These are phyloP conservation scores for Sporodiniella umbellata DNA, from an alignment of 371 early-diverging fungal genomes.

Conservation along the genomic window DNA sequence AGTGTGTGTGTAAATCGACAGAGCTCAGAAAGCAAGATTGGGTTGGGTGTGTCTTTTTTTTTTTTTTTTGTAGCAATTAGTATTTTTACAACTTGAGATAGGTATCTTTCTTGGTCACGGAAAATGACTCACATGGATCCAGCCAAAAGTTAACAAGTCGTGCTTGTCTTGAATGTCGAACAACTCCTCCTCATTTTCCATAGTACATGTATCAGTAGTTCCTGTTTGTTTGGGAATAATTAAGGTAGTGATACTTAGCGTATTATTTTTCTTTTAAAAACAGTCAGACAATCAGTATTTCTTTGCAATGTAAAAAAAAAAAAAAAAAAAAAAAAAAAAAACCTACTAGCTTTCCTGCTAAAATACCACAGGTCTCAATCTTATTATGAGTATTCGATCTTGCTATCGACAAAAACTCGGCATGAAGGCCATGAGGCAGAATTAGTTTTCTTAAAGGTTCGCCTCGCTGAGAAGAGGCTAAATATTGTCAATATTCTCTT, in stretches of 20 bases:
- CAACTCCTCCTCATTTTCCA: constrained; percentile 85
- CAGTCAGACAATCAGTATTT: background rate
- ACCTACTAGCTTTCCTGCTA: constrained; percentile 75
- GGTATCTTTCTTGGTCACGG: too few relatives aligned
- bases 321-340: too few relatives aligned
- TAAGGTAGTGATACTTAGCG: constrained; percentile 70
- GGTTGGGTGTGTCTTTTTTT: constrained; percentile 81
- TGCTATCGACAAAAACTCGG: constrained; percentile 74
- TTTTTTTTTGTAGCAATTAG: background rate
- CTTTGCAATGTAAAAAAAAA: background rate
- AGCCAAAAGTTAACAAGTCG: constrained; percentile 85
- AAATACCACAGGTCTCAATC: constrained; percentile 89
- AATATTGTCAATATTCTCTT: background rate
- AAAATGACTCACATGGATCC: constrained; percentile 83
- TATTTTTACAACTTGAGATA: background rate
- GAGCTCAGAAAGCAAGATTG: constrained; percentile 93
- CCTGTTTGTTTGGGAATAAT: constrained; percentile 89
- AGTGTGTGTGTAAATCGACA: constrained; percentile 91
- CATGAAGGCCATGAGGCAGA: constrained; percentile 61
- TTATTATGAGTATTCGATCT: constrained; percentile 71
- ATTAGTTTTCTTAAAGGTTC: constrained; percentile 63
- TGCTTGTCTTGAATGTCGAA: constrained; percentile 72
- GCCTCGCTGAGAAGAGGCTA: constrained; percentile 58
- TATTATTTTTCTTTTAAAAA: constrained; percentile 55
- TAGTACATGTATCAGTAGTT: constrained; percentile 86